These are phyloP conservation scores for Yamadazyma spencermartinsiae DNA, from an alignment of 1,139 yeast genomes.

Conservation along the genomic window DNA sequence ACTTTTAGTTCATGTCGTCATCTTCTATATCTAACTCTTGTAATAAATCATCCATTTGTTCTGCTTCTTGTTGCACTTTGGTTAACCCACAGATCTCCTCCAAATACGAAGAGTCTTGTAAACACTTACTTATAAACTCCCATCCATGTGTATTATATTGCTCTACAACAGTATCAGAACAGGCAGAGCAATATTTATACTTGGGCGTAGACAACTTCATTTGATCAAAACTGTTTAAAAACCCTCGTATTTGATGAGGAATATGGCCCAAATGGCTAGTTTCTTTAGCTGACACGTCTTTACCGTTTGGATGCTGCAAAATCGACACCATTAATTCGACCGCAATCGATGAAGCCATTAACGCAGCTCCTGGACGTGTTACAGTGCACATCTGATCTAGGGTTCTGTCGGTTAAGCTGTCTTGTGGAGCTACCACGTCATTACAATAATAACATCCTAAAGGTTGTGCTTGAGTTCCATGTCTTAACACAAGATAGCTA, in stretches of 20 bases:
- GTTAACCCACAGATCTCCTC: constrained; percentile 79
- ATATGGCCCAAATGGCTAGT: constrained; percentile 59
- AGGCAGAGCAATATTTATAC: constrained; percentile 81
- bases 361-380: constrained; percentile 93
- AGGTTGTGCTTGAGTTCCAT: constrained; percentile 56
- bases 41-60: constrained; percentile 49
- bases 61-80: constrained; percentile 72
- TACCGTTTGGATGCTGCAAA: constrained; percentile 59
- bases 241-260: constrained; percentile 93
- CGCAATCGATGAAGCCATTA: constrained; percentile 82
- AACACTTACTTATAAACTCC: constrained; percentile 74
- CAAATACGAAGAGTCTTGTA: constrained; percentile 63
- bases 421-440: constrained; percentile 92
- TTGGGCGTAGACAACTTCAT: constrained; percentile 69
- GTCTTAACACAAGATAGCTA: constrained; percentile 89
- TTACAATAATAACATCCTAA: constrained; percentile 95
- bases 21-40: constrained; percentile 43
- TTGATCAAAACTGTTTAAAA: constrained; percentile 62
- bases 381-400: constrained; percentile 98
- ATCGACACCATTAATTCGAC: constrained; percentile 80
- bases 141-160: constrained; percentile 61
- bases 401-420: constrained; percentile 79
- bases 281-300: constrained; percentile 42
- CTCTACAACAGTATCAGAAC: constrained; percentile 60
- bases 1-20: no score